Evolutionary conservation across 257 asterid species (phyloP).

Genomic region (Ligustrum vulgare): DNA sequence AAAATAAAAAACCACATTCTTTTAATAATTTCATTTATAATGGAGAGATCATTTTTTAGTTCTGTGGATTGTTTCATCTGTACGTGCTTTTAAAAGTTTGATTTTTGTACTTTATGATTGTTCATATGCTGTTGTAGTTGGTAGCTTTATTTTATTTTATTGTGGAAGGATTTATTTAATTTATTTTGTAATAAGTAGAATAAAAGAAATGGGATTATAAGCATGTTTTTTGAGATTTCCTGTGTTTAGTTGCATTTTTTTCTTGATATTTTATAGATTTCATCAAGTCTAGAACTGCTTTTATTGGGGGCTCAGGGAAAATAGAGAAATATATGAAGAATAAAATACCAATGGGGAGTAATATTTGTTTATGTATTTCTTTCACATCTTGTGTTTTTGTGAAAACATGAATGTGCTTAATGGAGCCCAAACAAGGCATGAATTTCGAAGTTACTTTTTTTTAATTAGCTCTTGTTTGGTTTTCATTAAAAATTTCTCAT

Average conservation of each 20-base stretch:
- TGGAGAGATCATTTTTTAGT: constrained; percentile 6
- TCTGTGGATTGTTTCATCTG: constrained; percentile 12
- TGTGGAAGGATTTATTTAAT: background rate
- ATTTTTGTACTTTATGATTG: constrained; percentile 30
- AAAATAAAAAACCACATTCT: background rate
- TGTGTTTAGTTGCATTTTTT: background rate
- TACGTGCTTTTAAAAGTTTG: constrained; percentile 16
- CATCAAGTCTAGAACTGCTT: background rate
- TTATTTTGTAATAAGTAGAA: background rate
- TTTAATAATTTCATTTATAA: background rate
- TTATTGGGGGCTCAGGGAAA: background rate
- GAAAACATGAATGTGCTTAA: too few species aligned
- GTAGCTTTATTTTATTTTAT: background rate
- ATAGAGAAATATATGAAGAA: background rate
- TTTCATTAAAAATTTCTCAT: too few species aligned
- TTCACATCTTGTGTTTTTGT: too few species aligned
- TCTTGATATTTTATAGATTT: background rate
- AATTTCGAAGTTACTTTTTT: too few species aligned
- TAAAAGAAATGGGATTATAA: background rate
- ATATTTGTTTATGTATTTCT: too few species aligned
- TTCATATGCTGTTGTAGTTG: constrained; percentile 3
- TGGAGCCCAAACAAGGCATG: too few species aligned
- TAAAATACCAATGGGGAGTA: too few species aligned
- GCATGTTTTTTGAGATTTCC: background rate
- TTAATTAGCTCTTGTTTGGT: too few species aligned